Conservation (phyloP, 345 rosid genomes). For the Melaleuca quinquenervia region DNA sequence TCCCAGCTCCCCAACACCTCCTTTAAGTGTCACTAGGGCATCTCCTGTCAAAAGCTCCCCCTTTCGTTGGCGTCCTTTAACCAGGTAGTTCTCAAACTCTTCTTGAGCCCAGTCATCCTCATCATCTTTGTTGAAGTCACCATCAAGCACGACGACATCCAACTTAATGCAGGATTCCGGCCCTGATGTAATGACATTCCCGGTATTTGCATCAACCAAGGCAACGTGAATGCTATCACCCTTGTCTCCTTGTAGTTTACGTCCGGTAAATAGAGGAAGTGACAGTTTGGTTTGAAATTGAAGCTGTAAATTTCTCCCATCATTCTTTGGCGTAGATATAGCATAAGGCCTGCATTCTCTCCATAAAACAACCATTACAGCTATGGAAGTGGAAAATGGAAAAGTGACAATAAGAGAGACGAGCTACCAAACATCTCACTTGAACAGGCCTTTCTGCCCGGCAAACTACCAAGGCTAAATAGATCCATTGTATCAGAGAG, state of each 20-base stretch:
- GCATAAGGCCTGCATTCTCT: conserved; percentile 8
- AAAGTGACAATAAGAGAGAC: background rate
- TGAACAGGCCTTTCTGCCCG: background rate
- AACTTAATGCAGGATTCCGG: background rate
- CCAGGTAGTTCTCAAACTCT: background rate
- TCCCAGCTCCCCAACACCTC: background rate
- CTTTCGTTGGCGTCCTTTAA: background rate
- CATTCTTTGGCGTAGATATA: background rate
- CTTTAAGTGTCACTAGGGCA: background rate
- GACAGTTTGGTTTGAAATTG: background rate
- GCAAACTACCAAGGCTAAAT: background rate
- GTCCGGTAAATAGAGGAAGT: background rate
- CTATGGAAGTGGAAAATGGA: background rate
- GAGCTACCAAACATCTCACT: background rate
- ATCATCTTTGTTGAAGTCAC: background rate
- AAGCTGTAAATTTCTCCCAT: background rate
- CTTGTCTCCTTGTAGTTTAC: background rate
- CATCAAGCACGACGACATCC: background rate
- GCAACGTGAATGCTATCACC: background rate
- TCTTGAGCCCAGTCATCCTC: background rate
- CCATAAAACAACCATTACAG: background rate
- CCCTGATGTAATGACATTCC: background rate
- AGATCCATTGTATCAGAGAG: background rate
- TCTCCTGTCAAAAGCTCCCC: background rate
- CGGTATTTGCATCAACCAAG: background rate